Evolutionary conservation across 495 filamentous ascomycete species (phyloP), one percentile per base, ranked within the genome.

Genomic region (Penicillium paxilli): DNA sequence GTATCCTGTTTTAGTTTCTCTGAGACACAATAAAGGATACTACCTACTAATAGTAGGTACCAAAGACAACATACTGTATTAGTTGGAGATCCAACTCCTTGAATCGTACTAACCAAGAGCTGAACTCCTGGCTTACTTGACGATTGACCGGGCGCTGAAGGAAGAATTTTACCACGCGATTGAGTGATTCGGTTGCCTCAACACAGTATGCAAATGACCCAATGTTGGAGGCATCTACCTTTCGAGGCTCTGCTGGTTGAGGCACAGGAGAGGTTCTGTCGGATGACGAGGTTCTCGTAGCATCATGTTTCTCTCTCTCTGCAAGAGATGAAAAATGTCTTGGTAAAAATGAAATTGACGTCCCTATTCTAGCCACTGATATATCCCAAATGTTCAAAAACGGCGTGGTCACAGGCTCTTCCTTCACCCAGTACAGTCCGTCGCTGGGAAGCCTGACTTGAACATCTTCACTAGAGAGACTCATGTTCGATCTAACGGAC

Each of bases 311-410:
- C n/a, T 32, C 30, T 9, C n/a, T 32, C 11, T 32, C 30, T 10
- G 30, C 30, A 3, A 32, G 30, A 32, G 30, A 32, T 11, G 30
- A 10, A n/a, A 32, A 32, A 14, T 32, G 30, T 3, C 30, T 14
- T 4, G 30, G 5, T 3, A 32, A 4, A 32, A 32, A 32, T 2
- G 30, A 32, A 4, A 32, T 4, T 2, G 30, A 32, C 11, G 11
- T 32, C 4, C 7, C 30, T 14, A 32, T 2, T 12, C 6, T 32
- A 4, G 30, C 30, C 6, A 9, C 55, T 14, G 66, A 62, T 44
- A 63, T 67, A 53, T 71, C 64, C 62, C 63, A 74, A n/a, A 74
- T 74, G 3, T 67, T 65, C 40, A 74, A 74, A 48, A 62, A 74
- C 1, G 69, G 70, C 9, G 70, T 72, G 9, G 48, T 41, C 2